phyloP scores from a whole-genome alignment of 495 filamentous ascomycete species.

The Tetracladium setigerum region DNA sequence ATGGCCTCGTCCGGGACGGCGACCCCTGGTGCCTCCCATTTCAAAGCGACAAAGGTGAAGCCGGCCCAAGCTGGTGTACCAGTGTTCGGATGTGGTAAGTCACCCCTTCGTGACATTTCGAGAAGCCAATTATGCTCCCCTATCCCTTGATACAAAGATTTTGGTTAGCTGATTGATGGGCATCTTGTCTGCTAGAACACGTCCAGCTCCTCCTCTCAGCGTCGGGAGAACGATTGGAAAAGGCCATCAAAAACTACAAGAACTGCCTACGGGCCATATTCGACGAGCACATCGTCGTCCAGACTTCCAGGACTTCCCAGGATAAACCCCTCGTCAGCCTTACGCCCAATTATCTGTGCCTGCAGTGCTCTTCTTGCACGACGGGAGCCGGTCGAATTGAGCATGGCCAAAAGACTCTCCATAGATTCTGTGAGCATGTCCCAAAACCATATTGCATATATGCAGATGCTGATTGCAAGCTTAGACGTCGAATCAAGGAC shows the following conservation, averaged over 20 bases:
- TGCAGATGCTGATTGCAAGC: conserved; percentile 11
- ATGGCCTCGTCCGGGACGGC: conserved; percentile 19
- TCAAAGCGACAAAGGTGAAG: conserved; percentile 37
- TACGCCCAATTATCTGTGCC: conserved; percentile 58
- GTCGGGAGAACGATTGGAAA: conserved; percentile 35
- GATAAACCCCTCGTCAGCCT: conserved; percentile 37
- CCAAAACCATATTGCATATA: not conserved
- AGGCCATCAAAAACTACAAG: conserved; percentile 46
- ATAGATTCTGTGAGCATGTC: conserved; percentile 53
- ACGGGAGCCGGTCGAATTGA: conserved; percentile 46
- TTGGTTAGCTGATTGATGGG: not conserved
- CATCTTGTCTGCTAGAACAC: conserved; percentile 34
- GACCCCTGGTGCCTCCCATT: conserved; percentile 24
- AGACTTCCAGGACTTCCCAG: conserved; percentile 41
- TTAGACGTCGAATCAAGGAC: conserved; percentile 76
- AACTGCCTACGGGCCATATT: conserved; percentile 41
- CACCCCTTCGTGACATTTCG: not conserved
- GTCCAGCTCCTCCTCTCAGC: conserved; percentile 43
- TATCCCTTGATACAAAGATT: not conserved
- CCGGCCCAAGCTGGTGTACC: conserved; percentile 40
- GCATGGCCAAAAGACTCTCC: conserved; percentile 50
- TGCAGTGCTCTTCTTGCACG: conserved; percentile 56
- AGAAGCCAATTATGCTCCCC: not conserved
- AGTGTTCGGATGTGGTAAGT: conserved; percentile 47
- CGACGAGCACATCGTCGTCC: conserved; percentile 38